Evolutionary conservation across 257 asterid genomes (phyloP).

Genomic region (Solanum tacnaense): DNA sequence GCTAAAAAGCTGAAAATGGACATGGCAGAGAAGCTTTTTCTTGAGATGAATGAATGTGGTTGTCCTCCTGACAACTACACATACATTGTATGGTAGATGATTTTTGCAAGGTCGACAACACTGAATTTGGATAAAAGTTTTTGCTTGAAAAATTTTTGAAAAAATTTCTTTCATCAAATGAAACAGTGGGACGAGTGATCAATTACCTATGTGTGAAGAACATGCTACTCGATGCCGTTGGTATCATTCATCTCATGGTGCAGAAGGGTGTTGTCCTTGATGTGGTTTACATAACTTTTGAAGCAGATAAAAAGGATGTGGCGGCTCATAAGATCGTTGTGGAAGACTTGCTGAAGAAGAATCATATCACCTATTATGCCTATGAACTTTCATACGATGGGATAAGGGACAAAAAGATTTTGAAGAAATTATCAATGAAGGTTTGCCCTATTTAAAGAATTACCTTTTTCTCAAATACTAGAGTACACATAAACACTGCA

Average conservation of each 20-base stretch:
- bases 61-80: constrained; percentile 56
- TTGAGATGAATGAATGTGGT: constrained; percentile 40
- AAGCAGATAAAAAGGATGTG: constrained; percentile 57
- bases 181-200: constrained; percentile 66
- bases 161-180: constrained; percentile 46
- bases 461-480: not conserved
- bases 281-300: constrained; percentile 54
- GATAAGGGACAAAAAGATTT: constrained; percentile 55
- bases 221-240: constrained; percentile 58
- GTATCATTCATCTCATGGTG: constrained; percentile 61
- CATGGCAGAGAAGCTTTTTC: constrained; percentile 45
- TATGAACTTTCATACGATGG: constrained; percentile 68
- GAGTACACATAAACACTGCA: not conserved
- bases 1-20: constrained; percentile 51
- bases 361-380: constrained; percentile 54
- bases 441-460: not conserved
- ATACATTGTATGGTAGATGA: constrained; percentile 76
- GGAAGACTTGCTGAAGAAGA: constrained; percentile 67
- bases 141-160: constrained; percentile 39
- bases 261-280: constrained; percentile 63
- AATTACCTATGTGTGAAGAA: constrained; percentile 68
- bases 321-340: constrained; percentile 88
- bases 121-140: constrained; percentile 42
- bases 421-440: constrained; percentile 27
- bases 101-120: constrained; percentile 61